Conservation (phyloP, 2,329 filamentous ascomycete genomes). For the Talaromyces sp. region DNA sequence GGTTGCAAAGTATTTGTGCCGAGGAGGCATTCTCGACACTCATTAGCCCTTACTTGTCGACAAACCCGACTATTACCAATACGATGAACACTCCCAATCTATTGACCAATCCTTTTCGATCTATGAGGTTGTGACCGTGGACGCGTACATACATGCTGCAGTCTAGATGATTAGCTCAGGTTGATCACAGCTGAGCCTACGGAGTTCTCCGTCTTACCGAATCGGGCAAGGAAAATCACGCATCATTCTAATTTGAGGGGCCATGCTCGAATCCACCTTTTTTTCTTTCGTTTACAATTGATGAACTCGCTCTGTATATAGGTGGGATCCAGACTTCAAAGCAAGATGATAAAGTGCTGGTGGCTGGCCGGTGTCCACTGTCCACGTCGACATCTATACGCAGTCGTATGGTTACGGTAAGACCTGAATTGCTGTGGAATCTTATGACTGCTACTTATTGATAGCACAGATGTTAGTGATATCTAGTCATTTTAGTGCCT, state of each 20-base stretch:
- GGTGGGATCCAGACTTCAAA: background rate
- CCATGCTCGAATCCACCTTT: background rate
- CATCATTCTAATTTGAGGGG: background rate
- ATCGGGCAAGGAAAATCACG: background rate
- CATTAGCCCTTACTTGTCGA: background rate
- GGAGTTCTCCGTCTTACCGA: background rate
- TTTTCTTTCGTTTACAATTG: background rate
- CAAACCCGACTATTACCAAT: background rate
- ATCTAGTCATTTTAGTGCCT: background rate
- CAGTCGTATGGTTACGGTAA: background rate
- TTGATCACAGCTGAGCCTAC: background rate
- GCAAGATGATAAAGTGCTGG: background rate
- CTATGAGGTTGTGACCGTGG: background rate
- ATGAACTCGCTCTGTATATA: background rate
- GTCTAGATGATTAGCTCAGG: background rate
- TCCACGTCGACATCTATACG: background rate
- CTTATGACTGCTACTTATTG: background rate
- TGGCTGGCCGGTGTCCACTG: background rate
- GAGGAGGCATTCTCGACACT: background rate
- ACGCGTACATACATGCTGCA: background rate
- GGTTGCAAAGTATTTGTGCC: background rate
- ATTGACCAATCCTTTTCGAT: background rate
- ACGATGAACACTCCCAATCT: background rate
- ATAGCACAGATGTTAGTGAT: background rate
- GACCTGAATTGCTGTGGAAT: background rate